Evolutionary conservation across 768 basidiomycete genomes (phyloP).

Genomic region (Coprinellus aureogranulatus): DNA sequence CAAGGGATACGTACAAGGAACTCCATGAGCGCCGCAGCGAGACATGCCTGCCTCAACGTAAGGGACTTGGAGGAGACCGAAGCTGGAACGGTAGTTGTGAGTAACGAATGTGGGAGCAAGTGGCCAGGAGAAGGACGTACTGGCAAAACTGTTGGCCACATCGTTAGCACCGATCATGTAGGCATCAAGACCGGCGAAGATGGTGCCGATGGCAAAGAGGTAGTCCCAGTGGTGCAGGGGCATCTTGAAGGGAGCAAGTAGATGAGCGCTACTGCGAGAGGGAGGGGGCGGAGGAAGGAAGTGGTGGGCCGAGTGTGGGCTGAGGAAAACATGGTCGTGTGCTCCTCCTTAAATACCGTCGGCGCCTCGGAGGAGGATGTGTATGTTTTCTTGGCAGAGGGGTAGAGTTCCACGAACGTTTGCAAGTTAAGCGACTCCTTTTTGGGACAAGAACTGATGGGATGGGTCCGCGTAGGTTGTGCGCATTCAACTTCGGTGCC

Average conservation of each 20-base stretch:
- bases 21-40: constrained; percentile 25
- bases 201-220: constrained; percentile 26
- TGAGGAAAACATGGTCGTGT: constrained; percentile 1
- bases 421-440: background rate
- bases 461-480: background rate
- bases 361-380: background rate
- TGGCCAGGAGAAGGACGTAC: constrained; percentile 9
- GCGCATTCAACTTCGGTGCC: background rate
- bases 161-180: constrained; percentile 27
- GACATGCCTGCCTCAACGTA: constrained; percentile 22
- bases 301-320: constrained; percentile 1
- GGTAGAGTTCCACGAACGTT: background rate
- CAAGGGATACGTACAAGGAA: constrained; percentile 18
- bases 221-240: constrained; percentile 29
- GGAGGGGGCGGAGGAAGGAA: constrained; percentile 3
- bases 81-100: constrained; percentile 8
- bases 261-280: constrained; percentile 2
- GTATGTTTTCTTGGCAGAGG: background rate
- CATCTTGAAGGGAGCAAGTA: constrained; percentile 11
- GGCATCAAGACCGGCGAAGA: constrained; percentile 19
- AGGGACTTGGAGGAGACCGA: constrained; percentile 26
- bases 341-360: background rate
- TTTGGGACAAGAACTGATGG: background rate
- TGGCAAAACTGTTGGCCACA: constrained; percentile 24
- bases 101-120: background rate